Percentiles rank a stretch among this genome's conserved stretches.
phyloP scores from a whole-genome alignment of 2,329 filamentous ascomycete species.

The Penicillium sp. region DNA sequence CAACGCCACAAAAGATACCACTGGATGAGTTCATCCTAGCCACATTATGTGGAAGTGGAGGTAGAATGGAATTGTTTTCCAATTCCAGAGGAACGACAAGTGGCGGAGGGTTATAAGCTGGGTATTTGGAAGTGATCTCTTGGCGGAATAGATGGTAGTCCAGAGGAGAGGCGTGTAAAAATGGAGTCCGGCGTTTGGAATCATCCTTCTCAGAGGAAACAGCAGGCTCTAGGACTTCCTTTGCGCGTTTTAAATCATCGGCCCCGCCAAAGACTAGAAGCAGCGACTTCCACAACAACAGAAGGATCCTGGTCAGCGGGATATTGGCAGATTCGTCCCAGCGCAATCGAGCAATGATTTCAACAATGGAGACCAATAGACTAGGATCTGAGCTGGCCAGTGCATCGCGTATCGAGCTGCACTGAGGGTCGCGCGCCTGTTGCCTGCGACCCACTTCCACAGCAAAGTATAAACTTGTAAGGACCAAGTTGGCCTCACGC shows the following conservation, averaged over 20 bases:
- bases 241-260: constrained; percentile 68
- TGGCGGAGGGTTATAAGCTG: constrained; percentile 86
- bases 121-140: constrained; percentile 97
- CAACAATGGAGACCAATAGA: constrained; percentile 69
- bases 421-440: constrained; percentile 26
- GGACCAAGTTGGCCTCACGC: constrained; percentile 42
- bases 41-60: constrained; percentile 74
- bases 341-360: constrained; percentile 64
- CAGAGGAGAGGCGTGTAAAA: constrained; percentile 87
- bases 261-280: constrained; percentile 81
- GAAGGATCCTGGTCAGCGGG: constrained; percentile 66
- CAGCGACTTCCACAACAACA: constrained; percentile 89
- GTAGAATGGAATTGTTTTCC: constrained; percentile 86
- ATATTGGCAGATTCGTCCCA: constrained; percentile 62
- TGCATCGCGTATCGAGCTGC: constrained; percentile 29
- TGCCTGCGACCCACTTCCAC: constrained; percentile 43
- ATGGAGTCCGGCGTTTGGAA: constrained; percentile 63
- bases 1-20: constrained; percentile 59
- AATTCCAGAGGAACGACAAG: constrained; percentile 80
- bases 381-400: constrained; percentile 62
- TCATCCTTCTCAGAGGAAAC: constrained; percentile 49
- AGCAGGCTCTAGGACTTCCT: constrained; percentile 60
- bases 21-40: constrained; percentile 59
- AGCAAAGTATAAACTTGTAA: constrained; percentile 44
- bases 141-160: constrained; percentile 97